Base-by-base conservation (phyloP, 176 grass and related monocot species). In the Musa acuminata region DNA sequence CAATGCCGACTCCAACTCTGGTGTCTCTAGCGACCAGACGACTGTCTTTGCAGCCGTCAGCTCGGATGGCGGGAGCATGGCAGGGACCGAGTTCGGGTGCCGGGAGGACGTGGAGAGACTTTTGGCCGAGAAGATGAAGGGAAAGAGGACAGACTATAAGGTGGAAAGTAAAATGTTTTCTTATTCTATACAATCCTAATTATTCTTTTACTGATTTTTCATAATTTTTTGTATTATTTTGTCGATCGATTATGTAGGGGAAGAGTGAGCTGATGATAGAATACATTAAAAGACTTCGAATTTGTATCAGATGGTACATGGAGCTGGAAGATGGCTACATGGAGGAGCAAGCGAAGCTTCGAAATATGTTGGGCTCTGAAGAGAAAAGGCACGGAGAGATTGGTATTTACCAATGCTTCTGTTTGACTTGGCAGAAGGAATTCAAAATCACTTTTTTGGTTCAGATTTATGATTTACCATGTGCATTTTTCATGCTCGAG, bases 221-320 rank as follows among this genome's bases (percentile, higher is more conserved):
- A 6, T 83, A 11, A 78, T 75, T 49, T 3, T 0, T 20, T 9
- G 62, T 11, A 25, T 12, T 25, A 78, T 53, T 62, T 29, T 10
- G 35, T 55, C 12, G 49, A 11, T 11, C 55, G 1, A 23, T 20
- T 75, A 11, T 27, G 53, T 69, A 96, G 93, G 93, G 93, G 25
- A 83, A 84, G 79, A 72, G 69, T 1, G 93, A 96, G 20, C 93
- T 88, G 83, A 91, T 92, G 85, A 86, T 77, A 8, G 93, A 96
- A 13, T 92, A 96, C 80, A 96, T 96, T 55, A 96, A 88, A 83
- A 86, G 89, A 60, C 82, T 96, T 6, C 89, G 93, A 51, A 81
- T 57, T 13, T 96, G 93, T 52, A 80, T 88, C 58, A 64, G 72
- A 6, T 90, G 89, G 93, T 84, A 70, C 74, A 77, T 78, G 24